phyloP scores from a whole-genome alignment of 441 rosid genomes.

The Syzygium syzygioides region DNA sequence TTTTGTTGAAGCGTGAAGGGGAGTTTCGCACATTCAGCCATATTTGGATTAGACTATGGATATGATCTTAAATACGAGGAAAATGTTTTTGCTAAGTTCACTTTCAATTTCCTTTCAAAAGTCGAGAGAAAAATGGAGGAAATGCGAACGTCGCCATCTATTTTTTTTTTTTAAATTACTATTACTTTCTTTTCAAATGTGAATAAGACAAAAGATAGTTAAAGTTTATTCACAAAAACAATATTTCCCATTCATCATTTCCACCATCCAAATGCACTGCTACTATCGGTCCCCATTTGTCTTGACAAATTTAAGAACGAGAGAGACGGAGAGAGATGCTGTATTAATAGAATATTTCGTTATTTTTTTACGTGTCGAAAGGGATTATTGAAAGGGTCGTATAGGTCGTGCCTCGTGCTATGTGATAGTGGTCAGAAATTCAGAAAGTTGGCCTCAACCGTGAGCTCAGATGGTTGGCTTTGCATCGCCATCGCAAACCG shows the following conservation, averaged over 20 bases:
- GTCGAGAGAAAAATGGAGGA: background rate
- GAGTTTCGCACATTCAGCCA: background rate
- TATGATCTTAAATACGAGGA: background rate
- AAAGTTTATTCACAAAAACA: background rate
- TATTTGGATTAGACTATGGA: background rate
- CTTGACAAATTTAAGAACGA: background rate
- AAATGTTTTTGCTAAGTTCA: background rate
- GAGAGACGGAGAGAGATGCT: background rate
- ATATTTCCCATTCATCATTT: background rate
- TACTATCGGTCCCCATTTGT: background rate
- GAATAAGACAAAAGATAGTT: background rate
- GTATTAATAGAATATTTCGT: background rate
- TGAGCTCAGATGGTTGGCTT: constrained; percentile 20
- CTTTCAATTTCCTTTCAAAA: background rate
- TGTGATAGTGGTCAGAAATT: background rate
- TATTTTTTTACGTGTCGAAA: constrained; percentile 4
- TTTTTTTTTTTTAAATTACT: background rate
- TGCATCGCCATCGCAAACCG: constrained; percentile 20
- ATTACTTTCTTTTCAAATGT: background rate
- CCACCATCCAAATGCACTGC: background rate
- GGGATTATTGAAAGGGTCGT: background rate
- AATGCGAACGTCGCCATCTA: background rate
- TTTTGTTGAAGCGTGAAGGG: background rate
- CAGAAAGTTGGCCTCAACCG: background rate
- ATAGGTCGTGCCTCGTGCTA: constrained; percentile 6